Evolutionary conservation across 2,329 filamentous ascomycete species (phyloP).

Genomic region (Ophiocordyceps sinensis): DNA sequence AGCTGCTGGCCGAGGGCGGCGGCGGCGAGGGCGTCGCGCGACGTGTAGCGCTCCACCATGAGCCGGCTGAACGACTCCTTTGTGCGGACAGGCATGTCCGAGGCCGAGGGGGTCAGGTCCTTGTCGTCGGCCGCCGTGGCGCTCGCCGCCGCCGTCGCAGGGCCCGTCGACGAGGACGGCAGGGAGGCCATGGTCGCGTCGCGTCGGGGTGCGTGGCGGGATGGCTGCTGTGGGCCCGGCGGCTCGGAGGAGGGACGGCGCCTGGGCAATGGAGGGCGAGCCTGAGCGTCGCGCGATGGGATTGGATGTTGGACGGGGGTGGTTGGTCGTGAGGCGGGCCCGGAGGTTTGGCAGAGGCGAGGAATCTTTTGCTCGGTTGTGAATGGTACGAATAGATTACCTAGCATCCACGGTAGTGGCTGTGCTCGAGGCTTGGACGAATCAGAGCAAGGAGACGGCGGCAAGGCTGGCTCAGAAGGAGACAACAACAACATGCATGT

Average conservation of each 20-base stretch:
- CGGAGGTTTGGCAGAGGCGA: conserved; percentile 5
- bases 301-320: background rate
- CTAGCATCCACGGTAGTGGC: no score
- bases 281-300: background rate
- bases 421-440: no score
- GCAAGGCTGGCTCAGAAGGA: no score
- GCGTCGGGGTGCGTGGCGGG: conserved; percentile 1
- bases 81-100: conserved; percentile 30
- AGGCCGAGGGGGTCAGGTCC: conserved; percentile 7
- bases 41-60: conserved; percentile 38
- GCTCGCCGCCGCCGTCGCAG: conserved; percentile 17
- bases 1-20: conserved; percentile 36
- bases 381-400: no score
- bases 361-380: conserved; percentile 11
- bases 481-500: no score
- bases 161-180: conserved; percentile 20
- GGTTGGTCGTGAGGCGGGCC: background rate
- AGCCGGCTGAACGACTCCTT: conserved; percentile 40
- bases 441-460: no score
- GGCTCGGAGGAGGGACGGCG: background rate
- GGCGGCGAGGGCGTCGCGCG: conserved; percentile 38
- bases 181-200: conserved; percentile 28
- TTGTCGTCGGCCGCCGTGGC: conserved; percentile 13
- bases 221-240: conserved; percentile 1
- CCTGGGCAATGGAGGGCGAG: background rate